phyloP scores from a whole-genome alignment of 495 filamentous ascomycete species.

The Talaromyces nanjingensis region DNA sequence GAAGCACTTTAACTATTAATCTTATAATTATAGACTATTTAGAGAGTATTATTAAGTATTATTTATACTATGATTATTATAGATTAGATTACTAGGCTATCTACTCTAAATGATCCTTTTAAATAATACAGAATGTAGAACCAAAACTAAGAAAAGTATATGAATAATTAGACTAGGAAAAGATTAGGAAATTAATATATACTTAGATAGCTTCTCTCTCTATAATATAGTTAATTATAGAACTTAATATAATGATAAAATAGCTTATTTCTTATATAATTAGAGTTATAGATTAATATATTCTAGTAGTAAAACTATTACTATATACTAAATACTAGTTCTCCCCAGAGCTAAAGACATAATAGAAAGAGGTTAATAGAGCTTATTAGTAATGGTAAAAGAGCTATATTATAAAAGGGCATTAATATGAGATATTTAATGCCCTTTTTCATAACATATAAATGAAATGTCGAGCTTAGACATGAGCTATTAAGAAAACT shows the following conservation, averaged over 20 bases:
- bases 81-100: background rate
- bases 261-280: background rate
- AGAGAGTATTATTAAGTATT: background rate
- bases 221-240: background rate
- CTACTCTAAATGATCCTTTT: background rate
- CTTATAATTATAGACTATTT: background rate
- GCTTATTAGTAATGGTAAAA: background rate
- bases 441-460: background rate
- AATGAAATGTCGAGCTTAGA: background rate
- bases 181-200: background rate
- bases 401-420: too few relatives aligned
- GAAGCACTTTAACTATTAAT: conserved; percentile 1
- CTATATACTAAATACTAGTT: background rate
- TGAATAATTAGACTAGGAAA: background rate
- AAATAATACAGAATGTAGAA: background rate
- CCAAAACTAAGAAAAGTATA: background rate
- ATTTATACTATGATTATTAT: conserved; percentile 1
- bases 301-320: background rate
- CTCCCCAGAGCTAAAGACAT: background rate
- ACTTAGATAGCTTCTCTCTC: too few relatives aligned
- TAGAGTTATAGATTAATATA: background rate
- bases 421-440: too few relatives aligned
- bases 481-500: background rate
- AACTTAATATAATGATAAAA: background rate
- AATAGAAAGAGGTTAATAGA: background rate